phyloP scores from a whole-genome alignment of 345 rosid species.

The Syzygium oleosum region DNA sequence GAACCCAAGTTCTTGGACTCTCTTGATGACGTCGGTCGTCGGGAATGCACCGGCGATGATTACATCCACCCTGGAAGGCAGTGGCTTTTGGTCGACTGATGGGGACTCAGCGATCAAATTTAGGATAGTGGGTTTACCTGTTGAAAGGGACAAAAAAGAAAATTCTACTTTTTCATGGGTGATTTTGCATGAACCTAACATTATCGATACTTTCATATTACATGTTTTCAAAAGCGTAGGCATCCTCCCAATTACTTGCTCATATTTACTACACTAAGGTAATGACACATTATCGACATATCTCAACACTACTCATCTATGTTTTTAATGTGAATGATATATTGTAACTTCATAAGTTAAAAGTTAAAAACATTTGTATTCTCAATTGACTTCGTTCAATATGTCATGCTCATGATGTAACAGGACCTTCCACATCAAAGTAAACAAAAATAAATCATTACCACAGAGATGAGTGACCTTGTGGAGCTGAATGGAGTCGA shows the following conservation, averaged over 20 bases:
- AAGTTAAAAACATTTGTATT: neutral
- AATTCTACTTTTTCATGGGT: neutral
- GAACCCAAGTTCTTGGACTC: constrained; percentile 37
- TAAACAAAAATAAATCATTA: neutral
- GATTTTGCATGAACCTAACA: neutral
- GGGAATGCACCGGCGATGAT: constrained; percentile 35
- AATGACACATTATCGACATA: neutral
- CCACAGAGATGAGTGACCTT: constrained; percentile 43
- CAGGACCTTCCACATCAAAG: neutral
- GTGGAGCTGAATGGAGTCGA: constrained; percentile 21
- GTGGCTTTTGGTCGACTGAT: neutral
- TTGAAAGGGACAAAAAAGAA: neutral
- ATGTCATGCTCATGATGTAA: neutral
- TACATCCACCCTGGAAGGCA: constrained; percentile 15
- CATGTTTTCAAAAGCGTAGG: neutral
- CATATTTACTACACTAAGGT: neutral
- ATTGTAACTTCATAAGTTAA: too few species aligned
- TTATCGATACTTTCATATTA: neutral
- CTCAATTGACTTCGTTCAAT: neutral
- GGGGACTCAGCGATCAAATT: constrained; percentile 20
- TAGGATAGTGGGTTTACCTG: constrained; percentile 22
- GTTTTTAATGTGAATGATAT: neutral
- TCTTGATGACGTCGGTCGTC: neutral
- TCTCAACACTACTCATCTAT: neutral
- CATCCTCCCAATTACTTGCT: neutral